A percentile compares a stretch with the other conserved stretches of the same genome.
Conservation (phyloP, 805 yeast genomes). For the Wickerhamiella allomyrinae region DNA sequence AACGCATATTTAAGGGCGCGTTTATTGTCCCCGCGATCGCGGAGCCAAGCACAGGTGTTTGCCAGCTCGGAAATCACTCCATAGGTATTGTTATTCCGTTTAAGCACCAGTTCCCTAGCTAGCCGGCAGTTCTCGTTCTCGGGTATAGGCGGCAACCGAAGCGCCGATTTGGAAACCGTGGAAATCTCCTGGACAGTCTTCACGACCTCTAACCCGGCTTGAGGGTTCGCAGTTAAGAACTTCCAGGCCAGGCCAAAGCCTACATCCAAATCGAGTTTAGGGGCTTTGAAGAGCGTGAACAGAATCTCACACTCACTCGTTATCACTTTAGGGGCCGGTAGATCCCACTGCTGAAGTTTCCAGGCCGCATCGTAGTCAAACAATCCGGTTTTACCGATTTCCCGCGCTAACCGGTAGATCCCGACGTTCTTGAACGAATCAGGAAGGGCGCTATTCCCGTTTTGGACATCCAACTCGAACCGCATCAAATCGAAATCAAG, state of each 20-base stretch:
- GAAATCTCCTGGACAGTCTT: no score
- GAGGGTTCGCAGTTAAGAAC: no score
- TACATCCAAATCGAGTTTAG: background rate
- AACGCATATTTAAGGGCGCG: conserved; percentile 17
- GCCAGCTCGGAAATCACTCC: conserved; percentile 7
- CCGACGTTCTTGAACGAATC: conserved; percentile 5
- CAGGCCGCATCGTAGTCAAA: conserved; percentile 32
- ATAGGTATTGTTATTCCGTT: conserved; percentile 4
- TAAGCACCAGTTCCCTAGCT: conserved; percentile 21
- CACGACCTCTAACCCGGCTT: no score
- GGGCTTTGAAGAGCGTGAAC: conserved; percentile 36
- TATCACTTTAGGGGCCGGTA: conserved; percentile 34
- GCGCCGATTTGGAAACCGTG: no score
- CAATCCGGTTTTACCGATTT: background rate
- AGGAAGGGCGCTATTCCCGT: background rate
- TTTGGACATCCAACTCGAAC: background rate
- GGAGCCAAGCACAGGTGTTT: conserved; percentile 9
- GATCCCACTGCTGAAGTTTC: conserved; percentile 67
- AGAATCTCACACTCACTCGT: conserved; percentile 32
- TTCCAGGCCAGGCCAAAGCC: background rate
- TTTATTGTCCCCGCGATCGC: conserved; percentile 14
- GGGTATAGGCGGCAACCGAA: background rate
- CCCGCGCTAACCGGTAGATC: conserved; percentile 9
- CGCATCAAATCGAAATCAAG: conserved; percentile 5
- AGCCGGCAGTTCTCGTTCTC: background rate